Percentiles rank a stretch among this genome's conserved stretches.
These are phyloP conservation scores for Nigrograna mackinnonii DNA, from an alignment of 2,329 filamentous ascomycete genomes.

Conservation along the genomic window DNA sequence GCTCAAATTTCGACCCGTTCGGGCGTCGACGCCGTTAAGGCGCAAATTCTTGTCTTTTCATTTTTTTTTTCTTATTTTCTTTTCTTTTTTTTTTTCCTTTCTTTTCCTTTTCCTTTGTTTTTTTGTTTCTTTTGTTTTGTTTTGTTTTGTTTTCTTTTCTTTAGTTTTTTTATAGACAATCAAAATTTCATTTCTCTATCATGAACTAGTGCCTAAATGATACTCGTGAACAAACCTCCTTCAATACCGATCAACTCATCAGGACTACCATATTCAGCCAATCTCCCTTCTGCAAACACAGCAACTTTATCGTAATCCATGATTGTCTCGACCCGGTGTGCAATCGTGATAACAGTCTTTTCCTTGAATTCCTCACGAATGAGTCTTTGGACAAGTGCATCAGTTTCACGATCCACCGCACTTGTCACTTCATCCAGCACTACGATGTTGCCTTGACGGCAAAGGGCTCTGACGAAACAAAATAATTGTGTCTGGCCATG, in stretches of 20 bases:
- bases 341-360: slow-evolving; percentile 25
- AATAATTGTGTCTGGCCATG: slow-evolving; percentile 66
- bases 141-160: too few relatives aligned
- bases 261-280: slow-evolving; percentile 25
- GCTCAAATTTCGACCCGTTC: too few relatives aligned
- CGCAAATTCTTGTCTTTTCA: too few relatives aligned
- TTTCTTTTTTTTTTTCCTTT: too few relatives aligned
- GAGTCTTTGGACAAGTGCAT: slow-evolving; percentile 17
- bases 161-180: too few relatives aligned
- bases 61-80: too few relatives aligned
- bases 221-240: not conserved
- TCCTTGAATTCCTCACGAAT: slow-evolving; percentile 18
- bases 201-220: too few relatives aligned
- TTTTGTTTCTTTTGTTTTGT: too few relatives aligned
- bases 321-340: slow-evolving; percentile 29
- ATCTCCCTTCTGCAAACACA: slow-evolving; percentile 23
- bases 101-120: too few relatives aligned
- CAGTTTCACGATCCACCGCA: slow-evolving; percentile 20
- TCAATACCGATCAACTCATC: not conserved
- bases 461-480: slow-evolving; percentile 60
- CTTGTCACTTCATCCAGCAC: slow-evolving; percentile 19
- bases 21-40: too few relatives aligned
- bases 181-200: too few relatives aligned
- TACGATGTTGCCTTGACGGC: slow-evolving; percentile 31
- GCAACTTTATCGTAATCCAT: slow-evolving; percentile 23